Evolutionary conservation across 2,329 filamentous ascomycete species (phyloP).

Genomic region (Fusarium sp.): DNA sequence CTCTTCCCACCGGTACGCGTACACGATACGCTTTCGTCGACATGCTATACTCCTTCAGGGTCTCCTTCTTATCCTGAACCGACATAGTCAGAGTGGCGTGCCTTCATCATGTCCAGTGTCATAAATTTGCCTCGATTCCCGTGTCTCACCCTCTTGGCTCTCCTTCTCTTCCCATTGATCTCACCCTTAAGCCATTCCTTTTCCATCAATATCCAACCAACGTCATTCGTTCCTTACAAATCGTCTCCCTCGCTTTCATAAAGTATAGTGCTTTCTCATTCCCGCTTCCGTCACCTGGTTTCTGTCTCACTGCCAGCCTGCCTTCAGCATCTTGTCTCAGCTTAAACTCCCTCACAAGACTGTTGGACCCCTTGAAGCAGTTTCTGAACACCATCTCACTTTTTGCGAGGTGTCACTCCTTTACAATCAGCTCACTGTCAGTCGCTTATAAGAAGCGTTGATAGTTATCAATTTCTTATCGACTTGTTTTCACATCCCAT

Average conservation of each 20-base stretch:
- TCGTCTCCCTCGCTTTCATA: conserved; percentile 33
- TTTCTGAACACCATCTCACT: conserved; percentile 14
- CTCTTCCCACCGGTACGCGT: conserved; percentile 10
- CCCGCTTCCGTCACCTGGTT: conserved; percentile 21
- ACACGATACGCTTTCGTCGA: conserved; percentile 30
- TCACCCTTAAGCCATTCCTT: conserved; percentile 28
- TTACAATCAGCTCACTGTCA: conserved; percentile 2
- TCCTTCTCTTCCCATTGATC: conserved; percentile 14
- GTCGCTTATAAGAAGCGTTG: conserved; percentile 33
- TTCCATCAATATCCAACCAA: conserved; percentile 15
- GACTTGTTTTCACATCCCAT: conserved; percentile 5
- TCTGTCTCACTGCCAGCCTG: conserved; percentile 33
- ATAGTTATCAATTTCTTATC: conserved; percentile 1
- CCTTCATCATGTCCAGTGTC: conserved; percentile 13
- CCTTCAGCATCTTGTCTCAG: conserved; percentile 36
- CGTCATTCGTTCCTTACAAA: conserved; percentile 26
- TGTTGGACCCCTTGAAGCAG: conserved; percentile 6
- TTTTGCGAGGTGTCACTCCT: conserved; percentile 24
- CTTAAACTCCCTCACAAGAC: conserved; percentile 18
- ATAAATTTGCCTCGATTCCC: conserved; percentile 35
- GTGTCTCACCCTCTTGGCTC: conserved; percentile 10
- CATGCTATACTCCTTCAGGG: conserved; percentile 15
- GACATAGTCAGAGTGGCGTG: conserved; percentile 13
- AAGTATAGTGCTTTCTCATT: conserved; percentile 23
- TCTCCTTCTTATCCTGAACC: neutral